Evolutionary conservation across 139 green algal genomes (phyloP).

Genomic region (Chlamydomonas applanata): DNA sequence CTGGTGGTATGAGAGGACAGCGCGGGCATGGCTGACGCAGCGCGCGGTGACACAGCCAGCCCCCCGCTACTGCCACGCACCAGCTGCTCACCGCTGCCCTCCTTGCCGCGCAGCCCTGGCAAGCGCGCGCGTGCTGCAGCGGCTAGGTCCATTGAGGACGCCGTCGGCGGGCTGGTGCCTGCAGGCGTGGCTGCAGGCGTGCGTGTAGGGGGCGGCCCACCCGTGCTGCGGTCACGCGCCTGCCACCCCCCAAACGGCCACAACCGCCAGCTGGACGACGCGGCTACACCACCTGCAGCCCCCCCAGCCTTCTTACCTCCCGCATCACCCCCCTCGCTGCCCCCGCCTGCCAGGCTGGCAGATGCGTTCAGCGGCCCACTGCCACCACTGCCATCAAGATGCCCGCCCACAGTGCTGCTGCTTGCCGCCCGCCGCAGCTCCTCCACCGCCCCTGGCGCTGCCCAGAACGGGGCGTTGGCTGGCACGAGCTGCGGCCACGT

Average conservation of each 20-base stretch:
- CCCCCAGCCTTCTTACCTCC: background rate
- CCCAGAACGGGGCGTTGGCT: conserved; percentile 24
- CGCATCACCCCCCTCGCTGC: conserved; percentile 9
- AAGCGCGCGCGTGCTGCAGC: background rate
- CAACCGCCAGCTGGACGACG: conserved; percentile 40
- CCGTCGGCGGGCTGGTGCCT: background rate
- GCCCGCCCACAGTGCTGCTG: background rate
- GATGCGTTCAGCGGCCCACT: too few relatives aligned
- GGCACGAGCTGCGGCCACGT: conserved; percentile 45
- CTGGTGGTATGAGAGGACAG: background rate
- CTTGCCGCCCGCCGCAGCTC: too few relatives aligned
- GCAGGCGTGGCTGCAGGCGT: background rate
- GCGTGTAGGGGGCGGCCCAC: background rate
- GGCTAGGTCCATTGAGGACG: background rate
- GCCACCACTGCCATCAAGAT: too few relatives aligned
- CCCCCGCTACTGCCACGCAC: background rate
- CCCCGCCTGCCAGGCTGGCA: background rate
- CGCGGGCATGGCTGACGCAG: background rate
- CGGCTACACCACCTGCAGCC: background rate
- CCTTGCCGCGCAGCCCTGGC: background rate
- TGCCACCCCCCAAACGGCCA: conserved; percentile 53
- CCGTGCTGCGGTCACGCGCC: background rate
- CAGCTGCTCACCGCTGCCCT: background rate
- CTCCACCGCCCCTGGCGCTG: background rate
- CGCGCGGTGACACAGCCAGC: background rate